Evolutionary conservation across 108 stramenopile species (phyloP).

Genomic region (Cyclotella sp.): DNA sequence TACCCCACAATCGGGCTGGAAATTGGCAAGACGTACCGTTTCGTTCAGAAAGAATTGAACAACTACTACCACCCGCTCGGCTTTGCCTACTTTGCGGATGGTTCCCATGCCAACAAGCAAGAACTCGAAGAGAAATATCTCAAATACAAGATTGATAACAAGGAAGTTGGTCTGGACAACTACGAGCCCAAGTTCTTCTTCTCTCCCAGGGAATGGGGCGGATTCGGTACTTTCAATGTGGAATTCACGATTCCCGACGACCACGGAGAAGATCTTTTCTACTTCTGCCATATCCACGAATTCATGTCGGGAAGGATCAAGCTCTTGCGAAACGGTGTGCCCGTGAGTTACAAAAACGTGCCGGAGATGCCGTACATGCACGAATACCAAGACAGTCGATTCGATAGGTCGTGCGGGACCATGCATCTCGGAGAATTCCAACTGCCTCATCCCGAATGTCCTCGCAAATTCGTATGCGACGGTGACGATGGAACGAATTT

Average conservation of each 20-base stretch:
- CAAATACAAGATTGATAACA: slow-evolving; percentile 68
- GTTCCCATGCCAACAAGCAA: slow-evolving; percentile 28
- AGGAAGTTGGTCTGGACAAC: slow-evolving; percentile 71
- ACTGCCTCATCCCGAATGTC: slow-evolving; percentile 67
- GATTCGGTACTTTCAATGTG: slow-evolving; percentile 60
- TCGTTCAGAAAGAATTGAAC: slow-evolving; percentile 60
- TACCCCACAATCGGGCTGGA: slow-evolving; percentile 86
- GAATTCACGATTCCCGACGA: slow-evolving; percentile 36
- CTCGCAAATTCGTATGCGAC: slow-evolving; percentile 64
- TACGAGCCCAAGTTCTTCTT: slow-evolving; percentile 86
- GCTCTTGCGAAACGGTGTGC: slow-evolving; percentile 63
- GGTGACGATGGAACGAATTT: slow-evolving; percentile 19
- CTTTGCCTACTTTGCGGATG: slow-evolving; percentile 64
- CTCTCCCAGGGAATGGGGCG: slow-evolving; percentile 75
- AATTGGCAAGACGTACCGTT: slow-evolving; percentile 80
- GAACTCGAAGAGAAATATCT: slow-evolving; percentile 70
- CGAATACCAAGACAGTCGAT: slow-evolving; percentile 38
- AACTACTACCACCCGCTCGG: slow-evolving; percentile 92
- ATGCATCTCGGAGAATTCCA: slow-evolving; percentile 60
- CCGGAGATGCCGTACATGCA: slow-evolving; percentile 70
- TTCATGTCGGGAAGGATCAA: slow-evolving; percentile 81
- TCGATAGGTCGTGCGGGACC: slow-evolving; percentile 80
- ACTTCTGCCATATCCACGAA: slow-evolving; percentile 92
- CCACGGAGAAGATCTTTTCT: slow-evolving; percentile 84
- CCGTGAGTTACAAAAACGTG: slow-evolving; percentile 36